Evolutionary conservation across 148 eudicot genomes (phyloP).

Genomic region (Fagopyrum homotropicum): DNA sequence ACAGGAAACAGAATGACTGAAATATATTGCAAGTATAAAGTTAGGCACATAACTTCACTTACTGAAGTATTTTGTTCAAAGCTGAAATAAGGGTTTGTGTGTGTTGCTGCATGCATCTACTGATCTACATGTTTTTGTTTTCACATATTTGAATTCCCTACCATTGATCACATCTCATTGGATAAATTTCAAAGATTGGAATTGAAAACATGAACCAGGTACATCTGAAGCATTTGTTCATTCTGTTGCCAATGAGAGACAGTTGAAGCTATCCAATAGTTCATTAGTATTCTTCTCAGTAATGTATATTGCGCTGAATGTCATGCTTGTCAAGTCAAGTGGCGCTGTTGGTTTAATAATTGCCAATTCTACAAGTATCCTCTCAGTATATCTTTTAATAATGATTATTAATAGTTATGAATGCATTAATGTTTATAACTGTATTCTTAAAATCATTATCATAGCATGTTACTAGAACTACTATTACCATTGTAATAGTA

Average conservation of each 20-base stretch:
- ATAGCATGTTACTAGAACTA: background rate
- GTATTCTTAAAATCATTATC: background rate
- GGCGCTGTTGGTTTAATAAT: slow-evolving; percentile 89
- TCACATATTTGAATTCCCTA: background rate
- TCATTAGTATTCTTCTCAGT: slow-evolving; percentile 72
- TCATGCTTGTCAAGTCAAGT: slow-evolving; percentile 72
- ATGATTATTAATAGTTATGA: background rate
- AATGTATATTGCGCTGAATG: slow-evolving; percentile 64
- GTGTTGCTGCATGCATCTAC: background rate
- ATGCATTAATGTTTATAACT: background rate
- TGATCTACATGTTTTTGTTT: background rate
- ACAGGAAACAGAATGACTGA: background rate
- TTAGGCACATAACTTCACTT: background rate
- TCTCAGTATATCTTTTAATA: slow-evolving; percentile 13
- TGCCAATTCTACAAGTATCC: slow-evolving; percentile 98
- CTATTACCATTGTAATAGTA: background rate
- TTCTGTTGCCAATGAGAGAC: slow-evolving; percentile 81
- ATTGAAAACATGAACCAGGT: slow-evolving; percentile 47
- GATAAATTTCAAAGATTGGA: background rate
- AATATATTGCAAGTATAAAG: background rate
- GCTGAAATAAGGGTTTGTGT: background rate
- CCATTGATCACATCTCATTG: background rate
- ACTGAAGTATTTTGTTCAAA: background rate
- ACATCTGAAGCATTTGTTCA: slow-evolving; percentile 97
- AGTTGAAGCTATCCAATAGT: slow-evolving; percentile 82